Evolutionary conservation across 306 rosid species (phyloP), one percentile per base, ranked within the genome.

Genomic region (Delonix regia): DNA sequence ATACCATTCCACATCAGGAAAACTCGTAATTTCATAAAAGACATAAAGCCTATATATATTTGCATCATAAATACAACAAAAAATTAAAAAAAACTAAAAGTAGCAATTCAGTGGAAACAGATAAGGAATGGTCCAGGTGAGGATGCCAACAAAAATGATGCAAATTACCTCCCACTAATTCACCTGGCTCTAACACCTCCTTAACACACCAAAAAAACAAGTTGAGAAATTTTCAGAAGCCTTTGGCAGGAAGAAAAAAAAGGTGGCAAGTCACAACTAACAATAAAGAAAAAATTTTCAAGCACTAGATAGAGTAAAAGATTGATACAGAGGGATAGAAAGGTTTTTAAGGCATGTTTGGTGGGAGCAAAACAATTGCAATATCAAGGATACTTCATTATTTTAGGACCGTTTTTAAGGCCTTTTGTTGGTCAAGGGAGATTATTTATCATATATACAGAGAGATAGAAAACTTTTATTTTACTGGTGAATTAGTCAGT

Each of bases 161-260:
- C 77, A 25, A 18, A 49, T 51, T 38, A 55, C 27, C 25, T 56
- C 56, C 69, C 41, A 67, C 62, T 42, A 66, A 39, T 76, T 39
- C 48, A 64, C 68, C 75, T 62, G n/a, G 69, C 65, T 36, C 70
- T 70, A 63, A 70, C 24, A 55, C 70, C 62, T 80, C 60, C 75
- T 8, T 8, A 25, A 75, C 3, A 34, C 68, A 45, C 56, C 63
- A 71, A 75, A 69, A 25, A 66, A 63, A 52, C 56, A 72, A 27
- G 69, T 52, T 62, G 55, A 55, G 69, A 62, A 27, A 61, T 62
- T 70, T 61, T 47, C 30, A 52, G 61, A 82, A 77, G 28, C 64
- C 68, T 28, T 28, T 52, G 69, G 61, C 36, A 51, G 18, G 55
- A 52, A 56, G 64, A 15, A 30, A 38, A 8, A 51, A 22, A n/a